Conservation (phyloP, 2,329 filamentous ascomycete genomes). For the Nigrospora osmanthi region DNA sequence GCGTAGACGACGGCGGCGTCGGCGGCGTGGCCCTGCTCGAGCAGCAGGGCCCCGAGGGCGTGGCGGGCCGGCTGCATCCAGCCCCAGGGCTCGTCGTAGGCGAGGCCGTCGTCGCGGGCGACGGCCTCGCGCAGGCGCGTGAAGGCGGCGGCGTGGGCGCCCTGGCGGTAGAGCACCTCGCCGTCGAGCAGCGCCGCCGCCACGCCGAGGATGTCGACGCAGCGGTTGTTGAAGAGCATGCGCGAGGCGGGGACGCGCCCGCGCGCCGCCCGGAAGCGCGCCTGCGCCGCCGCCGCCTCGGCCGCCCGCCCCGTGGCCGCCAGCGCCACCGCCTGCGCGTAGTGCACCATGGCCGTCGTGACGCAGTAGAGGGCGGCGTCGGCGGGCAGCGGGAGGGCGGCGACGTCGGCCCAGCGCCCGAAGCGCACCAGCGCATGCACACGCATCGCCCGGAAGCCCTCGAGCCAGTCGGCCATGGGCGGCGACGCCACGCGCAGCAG, state of each 20-base stretch:
- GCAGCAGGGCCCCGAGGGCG: slow-evolving; percentile 59
- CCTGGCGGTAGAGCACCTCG: slow-evolving; percentile 62
- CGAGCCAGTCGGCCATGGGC: slow-evolving; percentile 74
- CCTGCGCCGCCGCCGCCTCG: slow-evolving; percentile 44
- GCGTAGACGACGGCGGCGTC: slow-evolving; percentile 50
- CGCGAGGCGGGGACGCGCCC: slow-evolving; percentile 48
- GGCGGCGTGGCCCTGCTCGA: slow-evolving; percentile 55
- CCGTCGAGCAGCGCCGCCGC: slow-evolving; percentile 63
- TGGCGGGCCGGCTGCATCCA: slow-evolving; percentile 73
- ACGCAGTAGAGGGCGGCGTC: slow-evolving; percentile 58
- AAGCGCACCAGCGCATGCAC: slow-evolving; percentile 67
- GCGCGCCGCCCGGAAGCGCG: slow-evolving; percentile 42
- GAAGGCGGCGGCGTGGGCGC: slow-evolving; percentile 39
- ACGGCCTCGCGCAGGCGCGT: slow-evolving; percentile 49
- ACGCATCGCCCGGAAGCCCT: slow-evolving; percentile 60
- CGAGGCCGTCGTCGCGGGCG: slow-evolving; percentile 51
- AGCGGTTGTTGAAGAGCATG: slow-evolving; percentile 62
- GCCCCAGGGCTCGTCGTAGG: slow-evolving; percentile 69
- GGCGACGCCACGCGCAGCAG: slow-evolving; percentile 57
- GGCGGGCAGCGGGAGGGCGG: slow-evolving; percentile 44
- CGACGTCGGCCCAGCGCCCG: slow-evolving; percentile 61
- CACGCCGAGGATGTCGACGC: slow-evolving; percentile 53
- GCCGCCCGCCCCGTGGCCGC: slow-evolving; percentile 48
- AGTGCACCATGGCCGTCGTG: slow-evolving; percentile 61
- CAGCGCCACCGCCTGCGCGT: slow-evolving; percentile 60